Conservation (phyloP, 2,329 filamentous ascomycete genomes). For the Pezicula radicicola region DNA sequence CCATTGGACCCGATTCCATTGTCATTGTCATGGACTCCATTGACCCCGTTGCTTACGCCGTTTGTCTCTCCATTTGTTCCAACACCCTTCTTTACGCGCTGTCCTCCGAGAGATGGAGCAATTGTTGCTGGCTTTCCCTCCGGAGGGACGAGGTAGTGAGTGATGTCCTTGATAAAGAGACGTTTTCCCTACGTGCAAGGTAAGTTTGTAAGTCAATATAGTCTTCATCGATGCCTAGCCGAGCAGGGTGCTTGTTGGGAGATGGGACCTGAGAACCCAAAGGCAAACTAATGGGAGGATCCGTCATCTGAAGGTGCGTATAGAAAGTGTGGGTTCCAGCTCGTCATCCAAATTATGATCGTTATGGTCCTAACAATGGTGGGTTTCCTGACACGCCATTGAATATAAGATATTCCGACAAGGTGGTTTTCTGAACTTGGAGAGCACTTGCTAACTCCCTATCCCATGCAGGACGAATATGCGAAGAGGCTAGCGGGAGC, state of each 20-base stretch:
- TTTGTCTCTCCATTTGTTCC: slow-evolving; percentile 25
- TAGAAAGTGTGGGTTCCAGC: too few relatives aligned
- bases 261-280: too few relatives aligned
- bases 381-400: too few relatives aligned
- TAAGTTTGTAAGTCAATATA: slow-evolving; percentile 30
- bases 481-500: neutral
- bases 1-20: slow-evolving; percentile 25
- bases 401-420: too few relatives aligned
- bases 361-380: too few relatives aligned
- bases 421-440: neutral
- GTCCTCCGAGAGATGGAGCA: slow-evolving; percentile 66
- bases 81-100: slow-evolving; percentile 26
- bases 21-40: slow-evolving; percentile 12
- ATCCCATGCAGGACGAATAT: slow-evolving; percentile 4
- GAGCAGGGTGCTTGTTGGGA: too few relatives aligned
- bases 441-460: neutral
- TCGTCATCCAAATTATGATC: too few relatives aligned
- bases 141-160: slow-evolving; percentile 84
- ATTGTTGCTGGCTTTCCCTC: slow-evolving; percentile 64
- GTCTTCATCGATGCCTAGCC: too few relatives aligned
- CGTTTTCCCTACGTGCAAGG: slow-evolving; percentile 69
- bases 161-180: slow-evolving; percentile 97
- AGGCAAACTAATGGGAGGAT: too few relatives aligned
- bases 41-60: slow-evolving; percentile 13
- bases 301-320: too few relatives aligned